phyloP scores from a whole-genome alignment of 2,329 filamentous ascomycete species.

The Didymella keratinophila region DNA sequence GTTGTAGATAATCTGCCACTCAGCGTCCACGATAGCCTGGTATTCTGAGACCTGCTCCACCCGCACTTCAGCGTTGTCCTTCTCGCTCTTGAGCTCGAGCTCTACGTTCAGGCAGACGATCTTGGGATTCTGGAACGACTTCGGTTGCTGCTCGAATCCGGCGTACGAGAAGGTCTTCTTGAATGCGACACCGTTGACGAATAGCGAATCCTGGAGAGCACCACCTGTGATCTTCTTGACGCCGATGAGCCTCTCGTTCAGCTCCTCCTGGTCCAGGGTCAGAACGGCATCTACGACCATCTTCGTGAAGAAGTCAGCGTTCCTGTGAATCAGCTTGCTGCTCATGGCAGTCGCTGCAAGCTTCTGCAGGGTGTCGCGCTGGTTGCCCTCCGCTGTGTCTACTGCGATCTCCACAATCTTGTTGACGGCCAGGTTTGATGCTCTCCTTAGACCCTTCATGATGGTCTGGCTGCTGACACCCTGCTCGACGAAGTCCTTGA shows the following conservation, averaged over 20 bases:
- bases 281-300: conserved; percentile 97
- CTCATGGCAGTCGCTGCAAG: conserved; percentile 97
- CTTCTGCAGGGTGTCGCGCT: conserved; percentile 86
- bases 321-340: conserved; percentile 98
- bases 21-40: conserved; percentile 97
- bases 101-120: conserved; percentile 98
- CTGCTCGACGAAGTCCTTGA: conserved; percentile 95
- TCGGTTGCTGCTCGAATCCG: conserved; percentile 98
- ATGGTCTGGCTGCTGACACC: conserved; percentile 97
- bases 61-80: conserved; percentile 97
- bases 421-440: conserved; percentile 90
- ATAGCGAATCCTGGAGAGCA: conserved; percentile 93
- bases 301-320: conserved; percentile 96
- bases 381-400: conserved; percentile 80
- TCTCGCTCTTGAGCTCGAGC: conserved; percentile 97
- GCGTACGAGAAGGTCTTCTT: conserved; percentile 99
- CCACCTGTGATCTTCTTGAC: conserved; percentile 98
- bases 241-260: conserved; percentile 97
- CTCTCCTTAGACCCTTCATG: conserved; percentile 91
- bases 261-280: conserved; percentile 92
- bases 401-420: conserved; percentile 98
- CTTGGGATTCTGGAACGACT: conserved; percentile 91
- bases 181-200: conserved; percentile 97
- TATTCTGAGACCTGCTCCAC: conserved; percentile 99
- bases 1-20: conserved; percentile 99